These are phyloP conservation scores for Linnemannia schmuckeri DNA, from an alignment of 192 early-diverging fungal species.

Conservation along the genomic window DNA sequence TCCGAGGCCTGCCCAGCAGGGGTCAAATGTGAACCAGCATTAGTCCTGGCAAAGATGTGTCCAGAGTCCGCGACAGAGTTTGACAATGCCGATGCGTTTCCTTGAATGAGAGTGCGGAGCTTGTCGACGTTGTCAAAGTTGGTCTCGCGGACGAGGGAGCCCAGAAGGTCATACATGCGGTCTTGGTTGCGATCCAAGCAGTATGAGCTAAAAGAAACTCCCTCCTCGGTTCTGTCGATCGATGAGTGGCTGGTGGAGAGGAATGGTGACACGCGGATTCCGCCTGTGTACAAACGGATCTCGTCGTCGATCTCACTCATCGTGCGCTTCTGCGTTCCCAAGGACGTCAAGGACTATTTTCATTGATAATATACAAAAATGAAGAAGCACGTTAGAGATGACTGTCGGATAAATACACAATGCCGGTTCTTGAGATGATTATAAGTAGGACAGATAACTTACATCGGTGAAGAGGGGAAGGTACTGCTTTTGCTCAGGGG, in stretches of 20 bases:
- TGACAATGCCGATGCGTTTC: conserved; percentile 77
- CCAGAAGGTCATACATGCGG: conserved; percentile 79
- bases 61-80: conserved; percentile 88
- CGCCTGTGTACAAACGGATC: conserved; percentile 87
- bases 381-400: not conserved
- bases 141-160: conserved; percentile 78
- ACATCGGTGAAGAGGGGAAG: conserved; percentile 84
- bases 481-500: conserved; percentile 77
- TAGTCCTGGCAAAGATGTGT: conserved; percentile 83
- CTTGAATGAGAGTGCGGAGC: conserved; percentile 81
- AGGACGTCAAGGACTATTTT: conserved; percentile 31
- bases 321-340: conserved; percentile 71
- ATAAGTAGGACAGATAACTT: conserved; percentile 16
- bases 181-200: conserved; percentile 82
- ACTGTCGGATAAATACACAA: not conserved
- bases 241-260: conserved; percentile 75
- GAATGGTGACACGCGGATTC: conserved; percentile 78
- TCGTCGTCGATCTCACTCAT: conserved; percentile 92
- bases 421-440: not conserved
- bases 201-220: conserved; percentile 72
- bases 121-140: conserved; percentile 79
- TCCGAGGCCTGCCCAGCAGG: conserved; percentile 66
- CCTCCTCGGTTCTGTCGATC: conserved; percentile 73
- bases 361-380: not conserved
- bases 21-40: conserved; percentile 74